Base-by-base conservation (phyloP, 257 asterid genomes). In the Oldenlandia corymbosa region DNA sequence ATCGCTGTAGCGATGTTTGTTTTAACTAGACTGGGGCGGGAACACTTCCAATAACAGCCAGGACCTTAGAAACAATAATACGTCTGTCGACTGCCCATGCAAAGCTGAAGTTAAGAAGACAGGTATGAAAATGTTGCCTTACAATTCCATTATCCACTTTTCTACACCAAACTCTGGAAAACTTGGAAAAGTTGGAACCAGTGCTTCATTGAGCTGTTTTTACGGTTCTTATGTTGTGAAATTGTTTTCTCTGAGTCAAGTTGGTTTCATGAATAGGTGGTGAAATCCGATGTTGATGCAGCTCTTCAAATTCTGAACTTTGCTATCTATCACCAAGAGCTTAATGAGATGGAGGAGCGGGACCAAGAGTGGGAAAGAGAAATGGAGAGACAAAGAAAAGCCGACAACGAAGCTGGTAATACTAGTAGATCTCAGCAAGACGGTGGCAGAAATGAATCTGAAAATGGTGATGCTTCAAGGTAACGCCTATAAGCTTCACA, bases 51-150 rank as follows among this genome's bases (percentile, higher is more conserved):
- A 92, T 92, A 68, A 92, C 97, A 32, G 99, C 99, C 47, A 87
- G 99, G 81, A 92, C 97, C 68, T 75, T 92, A 49, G 99, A 92
- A 78, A 92, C 97, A 58, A 92, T 92, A 39, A 92, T 92, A 56
- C 92, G 95, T 71, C 85, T 89, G 31, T 92, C 97, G 13, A 92
- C 99, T 69, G 97, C 99, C 65, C 99, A 92, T 74, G 99, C 99
- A 67, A 92, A 89, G 74, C 73, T 92, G 88, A 92, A 66, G 85
- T 66, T 87, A 80, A 83, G 91, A 58, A 85, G 84, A 80, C 89
- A 87, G 97, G 99, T 91, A 78, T 14, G 16, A 0, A 5, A 49
- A 53, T 63, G 68, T 58, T 34, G 54, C 36, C n/a, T 14, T 51
- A 43, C 31, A 27, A 48, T 53, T 28, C 56, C 14, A 14, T 39